Conservation (phyloP, 768 basidiomycete species). For the Kwoniella mangroviensis region DNA sequence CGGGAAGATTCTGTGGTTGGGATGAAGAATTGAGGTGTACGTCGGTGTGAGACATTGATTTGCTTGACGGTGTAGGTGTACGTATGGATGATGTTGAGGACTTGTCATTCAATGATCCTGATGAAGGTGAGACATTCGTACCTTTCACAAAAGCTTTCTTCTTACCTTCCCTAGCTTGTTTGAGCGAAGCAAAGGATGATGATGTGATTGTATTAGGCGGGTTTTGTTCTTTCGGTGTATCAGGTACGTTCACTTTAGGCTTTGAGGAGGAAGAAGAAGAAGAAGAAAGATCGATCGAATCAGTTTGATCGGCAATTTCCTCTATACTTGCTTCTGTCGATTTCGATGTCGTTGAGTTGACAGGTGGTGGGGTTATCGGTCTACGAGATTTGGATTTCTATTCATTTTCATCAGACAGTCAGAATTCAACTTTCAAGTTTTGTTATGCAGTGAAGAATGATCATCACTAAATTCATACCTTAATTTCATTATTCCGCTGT, state of each 20-base stretch:
- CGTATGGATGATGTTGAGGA: background rate
- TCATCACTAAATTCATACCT: slow-evolving; percentile 13
- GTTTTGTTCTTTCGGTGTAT: background rate
- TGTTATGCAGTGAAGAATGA: background rate
- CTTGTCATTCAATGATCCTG: background rate
- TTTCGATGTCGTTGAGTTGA: background rate
- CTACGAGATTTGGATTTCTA: slow-evolving; percentile 11
- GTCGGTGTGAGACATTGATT: no score
- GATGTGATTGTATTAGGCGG: background rate
- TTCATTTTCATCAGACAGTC: background rate
- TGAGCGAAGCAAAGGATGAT: slow-evolving; percentile 24
- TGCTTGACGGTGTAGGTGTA: no score
- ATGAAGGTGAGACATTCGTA: background rate
- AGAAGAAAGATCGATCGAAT: background rate
- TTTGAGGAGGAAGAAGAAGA: background rate
- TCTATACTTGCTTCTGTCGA: slow-evolving; percentile 16
- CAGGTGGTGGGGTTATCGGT: slow-evolving; percentile 20
- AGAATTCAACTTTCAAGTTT: no score
- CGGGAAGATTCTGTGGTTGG: background rate
- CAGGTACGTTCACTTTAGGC: background rate
- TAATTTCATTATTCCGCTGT: slow-evolving; percentile 27
- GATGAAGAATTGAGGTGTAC: background rate
- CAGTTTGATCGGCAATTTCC: slow-evolving; percentile 6
- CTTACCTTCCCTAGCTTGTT: slow-evolving; percentile 21
- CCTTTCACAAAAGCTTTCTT: slow-evolving; percentile 24